Evolutionary conservation across 768 basidiomycete species (phyloP).

Genomic region (Galerina sulciceps): DNA sequence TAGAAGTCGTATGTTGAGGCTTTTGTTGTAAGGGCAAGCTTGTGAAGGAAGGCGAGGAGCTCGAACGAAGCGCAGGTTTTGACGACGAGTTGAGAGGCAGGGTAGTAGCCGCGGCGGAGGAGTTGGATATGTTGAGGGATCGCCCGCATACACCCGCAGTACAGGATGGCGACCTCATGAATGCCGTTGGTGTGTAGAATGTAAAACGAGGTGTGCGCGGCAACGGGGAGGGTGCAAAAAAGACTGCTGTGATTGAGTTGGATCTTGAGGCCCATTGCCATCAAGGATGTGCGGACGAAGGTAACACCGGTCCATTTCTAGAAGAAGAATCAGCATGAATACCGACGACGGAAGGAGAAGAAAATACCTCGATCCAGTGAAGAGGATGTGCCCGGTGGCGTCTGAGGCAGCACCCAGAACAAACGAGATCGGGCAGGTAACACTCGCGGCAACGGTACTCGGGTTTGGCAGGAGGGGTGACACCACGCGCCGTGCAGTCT

Average conservation of each 20-base stretch:
- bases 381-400: background rate
- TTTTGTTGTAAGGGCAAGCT: too few relatives aligned
- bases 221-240: background rate
- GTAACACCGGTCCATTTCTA: background rate
- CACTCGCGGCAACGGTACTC: constrained; percentile 8
- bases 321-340: background rate
- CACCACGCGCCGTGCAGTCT: constrained; percentile 4
- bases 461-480: background rate
- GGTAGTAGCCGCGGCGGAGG: constrained; percentile 15
- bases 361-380: background rate
- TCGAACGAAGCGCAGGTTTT: constrained; percentile 23
- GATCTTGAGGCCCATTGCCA: background rate
- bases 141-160: constrained; percentile 25
- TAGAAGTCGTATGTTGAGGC: too few relatives aligned
- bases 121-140: constrained; percentile 11
- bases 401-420: background rate
- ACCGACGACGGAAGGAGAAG: background rate
- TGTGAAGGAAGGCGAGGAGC: constrained; percentile 14
- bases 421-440: constrained; percentile 4
- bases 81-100: constrained; percentile 19
- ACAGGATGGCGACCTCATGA: constrained; percentile 24
- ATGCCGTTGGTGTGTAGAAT: constrained; percentile 29
- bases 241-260: constrained; percentile 7
- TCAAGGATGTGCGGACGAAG: background rate
- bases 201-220: constrained; percentile 12